Conservation (phyloP, 108 stramenopile species). For the Halocafeteria seosinensis region DNA sequence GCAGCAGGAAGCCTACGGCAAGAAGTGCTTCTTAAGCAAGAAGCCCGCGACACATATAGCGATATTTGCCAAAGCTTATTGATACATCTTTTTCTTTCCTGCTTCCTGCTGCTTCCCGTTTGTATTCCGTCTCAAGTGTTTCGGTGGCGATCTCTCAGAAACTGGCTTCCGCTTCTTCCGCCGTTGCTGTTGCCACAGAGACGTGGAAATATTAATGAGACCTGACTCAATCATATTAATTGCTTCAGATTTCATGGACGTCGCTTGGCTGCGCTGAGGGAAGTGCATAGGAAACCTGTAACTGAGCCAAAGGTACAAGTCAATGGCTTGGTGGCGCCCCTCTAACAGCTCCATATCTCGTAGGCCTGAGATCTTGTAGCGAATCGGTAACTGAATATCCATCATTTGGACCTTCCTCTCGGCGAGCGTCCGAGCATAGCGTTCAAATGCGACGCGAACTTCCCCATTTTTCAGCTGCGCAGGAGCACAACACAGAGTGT, state of each 20-base stretch:
- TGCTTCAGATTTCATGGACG: background rate
- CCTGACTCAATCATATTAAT: background rate
- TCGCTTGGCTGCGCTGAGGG: background rate
- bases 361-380: too few species aligned
- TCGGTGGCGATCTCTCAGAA: too few species aligned
- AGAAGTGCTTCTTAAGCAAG: too few species aligned
- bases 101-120: too few species aligned
- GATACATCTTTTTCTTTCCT: too few species aligned
- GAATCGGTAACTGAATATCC: background rate
- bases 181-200: too few species aligned
- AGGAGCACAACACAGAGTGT: background rate
- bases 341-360: background rate
- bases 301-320: background rate
- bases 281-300: background rate
- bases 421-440: background rate
- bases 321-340: background rate
- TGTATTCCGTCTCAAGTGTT: too few species aligned
- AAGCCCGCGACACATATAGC: too few species aligned
- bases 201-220: background rate
- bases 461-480: background rate
- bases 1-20: too few species aligned
- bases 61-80: too few species aligned
- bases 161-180: too few species aligned
- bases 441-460: background rate
- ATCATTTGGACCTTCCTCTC: background rate